phyloP scores from a whole-genome alignment of 202 grass and related monocot species.

The Zoysia matrella region DNA sequence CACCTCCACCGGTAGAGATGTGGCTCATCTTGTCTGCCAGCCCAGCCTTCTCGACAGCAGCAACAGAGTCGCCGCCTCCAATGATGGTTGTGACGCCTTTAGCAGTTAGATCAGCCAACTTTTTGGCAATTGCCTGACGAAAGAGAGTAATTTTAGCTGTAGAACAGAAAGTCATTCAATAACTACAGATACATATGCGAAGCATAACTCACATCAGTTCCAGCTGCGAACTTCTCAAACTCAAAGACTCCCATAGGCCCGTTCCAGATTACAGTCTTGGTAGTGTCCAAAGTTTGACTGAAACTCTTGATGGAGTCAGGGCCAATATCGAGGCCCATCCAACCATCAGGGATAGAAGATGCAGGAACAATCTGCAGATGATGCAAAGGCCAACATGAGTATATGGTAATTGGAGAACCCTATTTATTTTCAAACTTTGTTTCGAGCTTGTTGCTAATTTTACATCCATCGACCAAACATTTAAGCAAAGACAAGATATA shows the following conservation, averaged over 20 bases:
- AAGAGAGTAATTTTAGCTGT: conserved; percentile 1
- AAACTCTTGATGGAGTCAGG: conserved; percentile 73
- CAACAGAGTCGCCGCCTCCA: neutral
- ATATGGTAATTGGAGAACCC: neutral
- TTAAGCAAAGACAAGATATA: neutral
- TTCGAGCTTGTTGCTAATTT: neutral
- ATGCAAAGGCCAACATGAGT: neutral
- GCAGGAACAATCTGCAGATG: conserved; percentile 68
- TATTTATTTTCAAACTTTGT: neutral
- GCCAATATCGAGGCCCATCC: conserved; percentile 80
- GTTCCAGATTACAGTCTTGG: conserved; percentile 58
- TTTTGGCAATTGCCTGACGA: conserved; percentile 69
- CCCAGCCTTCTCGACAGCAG: too few relatives aligned
- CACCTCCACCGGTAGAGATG: conserved; percentile 64
- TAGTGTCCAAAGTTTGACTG: conserved; percentile 46
- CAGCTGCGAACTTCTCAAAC: conserved; percentile 73
- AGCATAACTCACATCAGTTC: conserved; percentile 61
- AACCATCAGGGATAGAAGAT: conserved; percentile 70
- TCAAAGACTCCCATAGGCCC: conserved; percentile 83
- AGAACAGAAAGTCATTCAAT: neutral
- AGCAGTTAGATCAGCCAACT: conserved; percentile 66
- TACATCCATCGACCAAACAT: neutral
- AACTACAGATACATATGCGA: neutral
- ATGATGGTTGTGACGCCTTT: conserved; percentile 74
- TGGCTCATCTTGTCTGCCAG: too few relatives aligned